Base-by-base conservation (phyloP, 2,329 filamentous ascomycete species). In the Aspergillus sp. region DNA sequence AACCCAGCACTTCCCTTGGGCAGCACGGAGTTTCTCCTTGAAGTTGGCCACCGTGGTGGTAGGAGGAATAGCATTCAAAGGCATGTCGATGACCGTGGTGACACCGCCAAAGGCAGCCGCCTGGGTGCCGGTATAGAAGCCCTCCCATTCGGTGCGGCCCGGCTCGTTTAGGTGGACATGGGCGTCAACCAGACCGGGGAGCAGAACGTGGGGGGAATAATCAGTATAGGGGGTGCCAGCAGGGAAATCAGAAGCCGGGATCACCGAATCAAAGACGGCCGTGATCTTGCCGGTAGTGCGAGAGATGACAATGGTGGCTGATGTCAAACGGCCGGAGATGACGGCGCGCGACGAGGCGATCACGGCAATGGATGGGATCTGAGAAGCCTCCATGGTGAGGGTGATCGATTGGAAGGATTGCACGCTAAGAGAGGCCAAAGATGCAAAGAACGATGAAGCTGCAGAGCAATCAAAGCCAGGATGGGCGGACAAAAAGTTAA, bases 121-220 rank as follows among this genome's bases (percentile, higher is more conserved):
- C 69, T 91, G 86, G 23, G 95, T 98, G 52, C 95, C 95, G 0
- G 93, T 97, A 81, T 89, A 91, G 82, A 99, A 99, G 10, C 95
- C 95, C 74, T 99, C 95, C 95, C 95, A 98, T 85, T 97, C 94
- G 55, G 94, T 97, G 59, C 95, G 87, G 45, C 95, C 95, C 0
- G 95, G 95, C 79, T 99, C 95, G 72, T 98, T 98, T 69, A 98
- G 86, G 79, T 99, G 95, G 39, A 99, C 95, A 76, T 99, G 95
- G 38, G 95, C 94, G 75, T 99, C 95, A 17, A 99, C 94, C 30
- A 99, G 83, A 19, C 95, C 95, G 0, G 95, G 95, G 36, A 98
- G 84, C 41, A 99, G 82, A 50, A 98, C 84, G 76, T 89, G 85
- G 10, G 94, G 92, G 21, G 90, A 91, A 79, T 97, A 88, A 81